These are phyloP conservation scores for Garcia nutans DNA, from an alignment of 345 rosid genomes.

Conservation along the genomic window DNA sequence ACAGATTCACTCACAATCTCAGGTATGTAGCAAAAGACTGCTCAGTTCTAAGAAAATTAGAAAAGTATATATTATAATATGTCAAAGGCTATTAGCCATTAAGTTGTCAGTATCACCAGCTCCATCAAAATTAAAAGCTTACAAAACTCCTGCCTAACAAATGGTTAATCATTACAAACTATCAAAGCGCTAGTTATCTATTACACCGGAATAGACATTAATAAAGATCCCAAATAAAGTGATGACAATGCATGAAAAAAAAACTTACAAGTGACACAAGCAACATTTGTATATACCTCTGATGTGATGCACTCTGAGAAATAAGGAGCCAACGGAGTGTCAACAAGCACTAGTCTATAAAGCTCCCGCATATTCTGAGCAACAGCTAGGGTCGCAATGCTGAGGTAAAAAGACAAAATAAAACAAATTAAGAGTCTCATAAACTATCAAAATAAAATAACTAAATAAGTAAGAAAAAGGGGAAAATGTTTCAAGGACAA, in stretches of 20 bases:
- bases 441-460: neutral
- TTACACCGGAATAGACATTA: neutral
- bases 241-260: neutral
- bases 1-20: neutral
- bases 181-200: neutral
- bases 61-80: neutral
- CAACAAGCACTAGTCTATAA: conserved; percentile 94
- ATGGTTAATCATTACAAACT: neutral
- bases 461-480: neutral
- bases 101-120: neutral
- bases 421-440: conserved; percentile 2
- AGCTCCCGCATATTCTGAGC: conserved; percentile 99
- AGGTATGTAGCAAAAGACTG: neutral
- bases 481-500: neutral
- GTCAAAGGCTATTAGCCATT: neutral
- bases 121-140: neutral
- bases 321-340: conserved; percentile 97
- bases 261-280: neutral
- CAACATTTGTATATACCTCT: conserved; percentile 49
- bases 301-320: conserved; percentile 98
- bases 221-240: neutral
- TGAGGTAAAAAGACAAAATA: conserved; percentile 23
- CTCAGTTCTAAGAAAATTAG: neutral
- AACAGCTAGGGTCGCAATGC: conserved; percentile 97
- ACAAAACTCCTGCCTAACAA: neutral